phyloP scores from a whole-genome alignment of 805 yeast genomes.

The Saccharomycopsis microspora region DNA sequence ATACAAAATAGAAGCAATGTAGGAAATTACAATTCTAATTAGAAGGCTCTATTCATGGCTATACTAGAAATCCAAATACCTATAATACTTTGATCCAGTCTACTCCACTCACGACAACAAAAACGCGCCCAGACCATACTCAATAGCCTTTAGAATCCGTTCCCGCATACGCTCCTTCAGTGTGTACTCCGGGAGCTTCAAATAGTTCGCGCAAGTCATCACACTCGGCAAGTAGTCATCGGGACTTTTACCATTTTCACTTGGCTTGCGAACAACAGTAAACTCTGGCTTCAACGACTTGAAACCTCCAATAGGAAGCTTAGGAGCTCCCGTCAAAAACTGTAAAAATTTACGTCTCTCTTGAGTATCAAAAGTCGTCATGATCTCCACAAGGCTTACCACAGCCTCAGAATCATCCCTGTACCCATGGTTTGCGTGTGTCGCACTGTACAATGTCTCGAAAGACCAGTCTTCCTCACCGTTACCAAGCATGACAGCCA shows the following conservation, averaged over 20 bases:
- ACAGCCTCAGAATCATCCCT: slow-evolving; percentile 56
- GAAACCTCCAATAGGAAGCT: slow-evolving; percentile 89
- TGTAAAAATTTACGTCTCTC: slow-evolving; percentile 71
- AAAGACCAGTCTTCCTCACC: slow-evolving; percentile 80
- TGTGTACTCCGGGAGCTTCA: slow-evolving; percentile 79
- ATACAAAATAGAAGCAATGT: not conserved
- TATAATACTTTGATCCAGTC: not conserved
- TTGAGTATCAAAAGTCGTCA: slow-evolving; percentile 38
- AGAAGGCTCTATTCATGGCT: not conserved
- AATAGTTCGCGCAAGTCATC: slow-evolving; percentile 95
- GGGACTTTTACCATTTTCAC: slow-evolving; percentile 48
- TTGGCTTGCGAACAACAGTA: slow-evolving; percentile 75
- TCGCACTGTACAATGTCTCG: slow-evolving; percentile 43
- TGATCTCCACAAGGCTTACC: slow-evolving; percentile 44
- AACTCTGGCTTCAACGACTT: slow-evolving; percentile 68
- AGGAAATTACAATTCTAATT: not conserved
- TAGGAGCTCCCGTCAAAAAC: slow-evolving; percentile 89
- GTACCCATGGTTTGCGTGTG: slow-evolving; percentile 89
- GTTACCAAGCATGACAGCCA: slow-evolving; percentile 61
- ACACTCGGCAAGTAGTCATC: slow-evolving; percentile 91
- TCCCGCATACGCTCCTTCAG: slow-evolving; percentile 45
- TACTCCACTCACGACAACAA: slow-evolving; percentile 42
- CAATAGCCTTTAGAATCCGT: slow-evolving; percentile 57
- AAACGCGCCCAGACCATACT: slow-evolving; percentile 85
- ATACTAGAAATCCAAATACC: not conserved